Conservation (phyloP, 345 rosid species). For the Bretschneidera sinensis region DNA sequence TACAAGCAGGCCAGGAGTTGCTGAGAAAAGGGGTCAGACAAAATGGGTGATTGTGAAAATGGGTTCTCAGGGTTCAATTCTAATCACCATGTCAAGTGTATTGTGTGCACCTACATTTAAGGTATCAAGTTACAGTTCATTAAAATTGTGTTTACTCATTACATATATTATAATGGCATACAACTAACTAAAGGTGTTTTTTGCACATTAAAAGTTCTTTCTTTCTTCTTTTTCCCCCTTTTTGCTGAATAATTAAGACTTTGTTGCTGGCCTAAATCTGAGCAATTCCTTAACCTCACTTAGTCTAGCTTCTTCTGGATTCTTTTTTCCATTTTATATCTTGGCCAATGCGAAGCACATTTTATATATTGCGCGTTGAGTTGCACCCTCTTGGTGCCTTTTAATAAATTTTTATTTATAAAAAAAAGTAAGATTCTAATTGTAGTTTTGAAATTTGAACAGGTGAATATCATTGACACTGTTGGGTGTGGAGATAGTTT, state of each 20-base stretch:
- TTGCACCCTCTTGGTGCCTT: too few species aligned
- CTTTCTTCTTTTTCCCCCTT: too few species aligned
- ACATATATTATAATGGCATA: too few species aligned
- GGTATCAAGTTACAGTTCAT: conserved; percentile 62
- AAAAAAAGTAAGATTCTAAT: too few species aligned
- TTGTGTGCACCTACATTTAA: conserved; percentile 91
- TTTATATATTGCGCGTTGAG: too few species aligned
- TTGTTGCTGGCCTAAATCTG: background rate
- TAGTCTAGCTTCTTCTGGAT: background rate
- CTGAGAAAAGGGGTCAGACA: conserved; percentile 58
- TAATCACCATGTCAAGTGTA: conserved; percentile 62
- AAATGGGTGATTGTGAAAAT: conserved; percentile 96
- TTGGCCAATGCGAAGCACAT: too few species aligned
- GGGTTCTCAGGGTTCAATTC: conserved; percentile 86
- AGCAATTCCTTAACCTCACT: background rate
- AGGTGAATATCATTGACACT: conserved; percentile 86
- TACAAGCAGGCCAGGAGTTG: conserved; percentile 79
- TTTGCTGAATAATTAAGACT: background rate
- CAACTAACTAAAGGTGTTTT: background rate
- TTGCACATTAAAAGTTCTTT: too few species aligned
- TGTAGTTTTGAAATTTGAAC: conserved; percentile 9
- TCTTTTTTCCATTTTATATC: too few species aligned
- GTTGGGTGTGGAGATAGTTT: conserved; percentile 99
- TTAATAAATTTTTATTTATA: too few species aligned
- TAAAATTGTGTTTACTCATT: too few species aligned